phyloP scores from a whole-genome alignment of 2,329 filamentous ascomycete genomes.

The Claviceps pazoutovae region DNA sequence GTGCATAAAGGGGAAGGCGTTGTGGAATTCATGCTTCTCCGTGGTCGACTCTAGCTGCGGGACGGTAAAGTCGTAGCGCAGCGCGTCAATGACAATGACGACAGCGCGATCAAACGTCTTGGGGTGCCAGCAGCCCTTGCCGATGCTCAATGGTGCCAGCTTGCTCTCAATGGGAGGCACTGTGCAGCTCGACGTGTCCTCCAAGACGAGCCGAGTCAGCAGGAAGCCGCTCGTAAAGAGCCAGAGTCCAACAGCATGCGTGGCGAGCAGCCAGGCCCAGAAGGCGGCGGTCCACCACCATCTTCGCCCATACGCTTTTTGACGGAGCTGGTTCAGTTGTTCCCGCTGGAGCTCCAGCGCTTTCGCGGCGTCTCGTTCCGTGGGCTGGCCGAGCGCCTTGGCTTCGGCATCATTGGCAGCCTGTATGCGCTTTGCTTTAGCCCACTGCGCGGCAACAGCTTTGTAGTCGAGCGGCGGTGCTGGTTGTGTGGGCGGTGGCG shows the following conservation, averaged over 20 bases:
- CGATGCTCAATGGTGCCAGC: conserved; percentile 26
- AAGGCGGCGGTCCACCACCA: conserved; percentile 50
- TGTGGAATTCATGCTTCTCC: conserved; percentile 50
- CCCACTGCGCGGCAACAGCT: conserved; percentile 38
- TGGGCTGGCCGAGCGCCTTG: conserved; percentile 16
- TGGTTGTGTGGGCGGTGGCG: conserved; percentile 8
- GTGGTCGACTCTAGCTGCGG: conserved; percentile 36
- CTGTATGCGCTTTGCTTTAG: conserved; percentile 36
- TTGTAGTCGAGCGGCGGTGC: conserved; percentile 29
- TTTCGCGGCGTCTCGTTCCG: conserved; percentile 20
- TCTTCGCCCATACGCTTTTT: conserved; percentile 34
- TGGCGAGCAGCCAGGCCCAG: conserved; percentile 53
- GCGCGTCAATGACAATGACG: conserved; percentile 78
- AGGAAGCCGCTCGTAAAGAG: conserved; percentile 94
- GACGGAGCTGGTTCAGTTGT: conserved; percentile 33
- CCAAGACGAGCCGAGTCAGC: conserved; percentile 68
- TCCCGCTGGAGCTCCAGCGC: conserved; percentile 30
- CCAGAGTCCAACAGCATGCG: conserved; percentile 71
- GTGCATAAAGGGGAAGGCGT: conserved; percentile 76
- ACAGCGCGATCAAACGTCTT: conserved; percentile 88
- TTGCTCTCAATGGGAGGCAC: conserved; percentile 48
- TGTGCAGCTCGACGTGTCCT: conserved; percentile 59
- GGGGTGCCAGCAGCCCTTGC: conserved; percentile 85
- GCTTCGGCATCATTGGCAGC: conserved; percentile 25
- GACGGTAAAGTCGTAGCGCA: conserved; percentile 93